A percentile compares a stretch with the other conserved stretches of the same genome.
phyloP scores from a whole-genome alignment of 192 early-diverging fungal species.

The Funneliformis mosseae region DNA sequence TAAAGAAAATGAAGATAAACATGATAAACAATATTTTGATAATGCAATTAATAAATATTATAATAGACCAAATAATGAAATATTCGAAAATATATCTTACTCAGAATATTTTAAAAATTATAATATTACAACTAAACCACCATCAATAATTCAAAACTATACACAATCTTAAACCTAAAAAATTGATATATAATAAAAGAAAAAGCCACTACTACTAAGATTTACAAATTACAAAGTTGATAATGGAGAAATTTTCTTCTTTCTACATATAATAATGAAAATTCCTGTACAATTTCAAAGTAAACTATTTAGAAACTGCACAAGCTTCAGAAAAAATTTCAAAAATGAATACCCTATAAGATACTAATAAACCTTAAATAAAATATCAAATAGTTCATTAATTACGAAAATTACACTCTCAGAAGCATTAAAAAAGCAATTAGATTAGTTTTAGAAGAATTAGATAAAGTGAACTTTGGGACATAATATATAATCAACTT shows the following conservation, averaged over 20 bases:
- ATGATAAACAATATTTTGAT: not conserved
- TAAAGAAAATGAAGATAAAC: not conserved
- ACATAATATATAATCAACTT: no score
- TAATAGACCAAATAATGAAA: not conserved
- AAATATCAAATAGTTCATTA: no score
- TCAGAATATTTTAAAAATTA: not conserved
- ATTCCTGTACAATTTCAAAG: not conserved
- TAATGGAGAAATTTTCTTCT: not conserved
- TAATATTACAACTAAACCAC: not conserved
- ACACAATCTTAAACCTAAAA: no score
- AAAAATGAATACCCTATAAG: not conserved
- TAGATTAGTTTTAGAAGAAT: no score
- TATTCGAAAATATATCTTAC: not conserved
- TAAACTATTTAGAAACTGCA: not conserved
- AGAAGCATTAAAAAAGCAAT: no score
- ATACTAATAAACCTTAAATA: no score
- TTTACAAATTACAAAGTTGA: not conserved
- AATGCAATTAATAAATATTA: not conserved
- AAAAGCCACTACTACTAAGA: not conserved
- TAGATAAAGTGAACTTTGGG: no score
- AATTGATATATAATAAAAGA: not conserved
- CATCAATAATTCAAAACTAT: not conserved
- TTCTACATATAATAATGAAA: not conserved
- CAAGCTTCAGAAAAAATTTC: no score
- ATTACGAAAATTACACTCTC: no score